Evolutionary conservation across 306 rosid species (phyloP), one percentile per base, ranked within the genome.

Genomic region (Glycine latifolia): DNA sequence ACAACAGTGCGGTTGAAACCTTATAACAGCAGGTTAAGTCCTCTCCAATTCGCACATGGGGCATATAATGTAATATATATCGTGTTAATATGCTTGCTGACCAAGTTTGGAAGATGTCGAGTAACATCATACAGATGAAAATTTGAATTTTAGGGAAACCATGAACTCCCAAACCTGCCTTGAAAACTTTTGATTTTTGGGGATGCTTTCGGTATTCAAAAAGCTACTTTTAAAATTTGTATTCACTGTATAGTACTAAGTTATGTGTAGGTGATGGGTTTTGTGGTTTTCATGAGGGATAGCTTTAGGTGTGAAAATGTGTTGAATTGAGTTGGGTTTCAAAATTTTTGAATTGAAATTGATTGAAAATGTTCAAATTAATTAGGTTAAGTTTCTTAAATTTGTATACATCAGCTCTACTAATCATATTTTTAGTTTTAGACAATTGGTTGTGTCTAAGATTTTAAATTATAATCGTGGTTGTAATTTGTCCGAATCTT

Each of bases 91-190:
- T 9, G 39, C 43, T 75, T 75, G 79, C 10, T 8, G 33, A 60
- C 70, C 59, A 75, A 60, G 71, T 60, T 46, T 10, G 59, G 79
- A 60, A 60, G 71, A 26, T 60, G 68, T 37, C 39, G 8, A 31
- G 13, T 37, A 73, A 73, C 54, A 74, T 75, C 71, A 13, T 13
- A 4, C 58, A 20, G 10, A 59, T 44, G 44, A 20, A 43, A 75
- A 75, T 75, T 46, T 44, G 79, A 75, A 75, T 59, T 60, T 75
- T 46, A 31, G 39, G 26, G 17, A 2, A 44, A 8, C 35, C 31
- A 20, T 60, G 70, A 75, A 59, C 58, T 58, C 31, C 20, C 41
- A 2, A 58, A 16, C 46, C 20, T 56, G 68, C 11, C 55, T 11
- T 8, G 4, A 7, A 41, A 58, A 14, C 7, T 20, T 75, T 43